These are phyloP conservation scores for Plasmodium falciparum DNA, from an alignment of 169 alveolate genomes.

Conservation along the genomic window DNA sequence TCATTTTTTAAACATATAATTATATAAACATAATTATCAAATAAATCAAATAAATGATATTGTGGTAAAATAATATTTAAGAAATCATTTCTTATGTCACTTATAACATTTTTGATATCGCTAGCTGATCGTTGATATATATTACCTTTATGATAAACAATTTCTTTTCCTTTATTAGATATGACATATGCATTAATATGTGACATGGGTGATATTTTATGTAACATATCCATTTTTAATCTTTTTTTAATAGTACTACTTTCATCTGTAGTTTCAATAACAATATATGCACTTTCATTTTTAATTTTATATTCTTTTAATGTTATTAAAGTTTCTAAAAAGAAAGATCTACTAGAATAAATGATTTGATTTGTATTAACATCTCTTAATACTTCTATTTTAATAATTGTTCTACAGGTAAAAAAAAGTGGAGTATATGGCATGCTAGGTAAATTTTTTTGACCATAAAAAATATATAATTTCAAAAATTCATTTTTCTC, in stretches of 20 bases:
- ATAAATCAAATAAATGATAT: conserved; percentile 43
- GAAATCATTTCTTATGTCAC: conserved; percentile 64
- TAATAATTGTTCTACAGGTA: conserved; percentile 64
- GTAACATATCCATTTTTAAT: conserved; percentile 64
- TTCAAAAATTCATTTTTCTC: conserved; percentile 56
- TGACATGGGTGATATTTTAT: conserved; percentile 60
- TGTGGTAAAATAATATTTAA: conserved; percentile 60
- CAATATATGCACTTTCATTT: conserved; percentile 58
- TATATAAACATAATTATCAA: conserved; percentile 52
- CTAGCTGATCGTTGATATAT: conserved; percentile 64
- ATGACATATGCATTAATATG: conserved; percentile 63
- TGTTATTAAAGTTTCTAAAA: conserved; percentile 63
- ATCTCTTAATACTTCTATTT: conserved; percentile 67
- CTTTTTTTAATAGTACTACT: conserved; percentile 51
- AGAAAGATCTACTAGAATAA: conserved; percentile 66
- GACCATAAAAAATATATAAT: conserved; percentile 53
- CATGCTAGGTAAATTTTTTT: conserved; percentile 30
- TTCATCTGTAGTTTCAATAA: conserved; percentile 65
- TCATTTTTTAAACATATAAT: conserved; percentile 62
- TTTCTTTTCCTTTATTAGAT: conserved; percentile 57
- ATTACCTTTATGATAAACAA: conserved; percentile 69
- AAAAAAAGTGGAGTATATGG: conserved; percentile 50
- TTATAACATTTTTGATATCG: conserved; percentile 56
- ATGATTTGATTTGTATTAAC: conserved; percentile 54
- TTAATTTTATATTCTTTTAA: conserved; percentile 59